These are phyloP conservation scores for Alnus rubra DNA, from an alignment of 306 rosid species.

Conservation along the genomic window DNA sequence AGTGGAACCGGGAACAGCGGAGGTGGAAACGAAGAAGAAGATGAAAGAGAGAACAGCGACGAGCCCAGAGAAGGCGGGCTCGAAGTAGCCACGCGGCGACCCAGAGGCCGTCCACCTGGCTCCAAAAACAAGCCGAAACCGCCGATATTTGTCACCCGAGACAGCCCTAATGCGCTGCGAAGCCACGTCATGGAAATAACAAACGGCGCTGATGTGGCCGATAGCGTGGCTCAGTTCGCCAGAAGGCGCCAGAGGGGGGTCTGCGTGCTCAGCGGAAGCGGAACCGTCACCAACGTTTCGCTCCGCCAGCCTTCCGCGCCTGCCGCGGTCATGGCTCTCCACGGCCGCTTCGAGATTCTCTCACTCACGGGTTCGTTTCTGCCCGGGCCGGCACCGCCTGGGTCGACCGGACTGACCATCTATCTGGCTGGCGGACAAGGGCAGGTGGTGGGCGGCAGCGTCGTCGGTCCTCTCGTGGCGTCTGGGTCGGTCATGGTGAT, in stretches of 20 bases:
- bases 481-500: conserved; percentile 77
- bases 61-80: conserved; percentile 76
- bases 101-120: conserved; percentile 71
- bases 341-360: conserved; percentile 76
- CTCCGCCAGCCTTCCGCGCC: conserved; percentile 69
- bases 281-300: conserved; percentile 67
- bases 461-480: conserved; percentile 72
- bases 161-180: conserved; percentile 81
- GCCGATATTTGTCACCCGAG: conserved; percentile 73
- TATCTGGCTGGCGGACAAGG: conserved; percentile 81
- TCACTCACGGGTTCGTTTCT: conserved; percentile 67
- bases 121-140: conserved; percentile 83
- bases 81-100: conserved; percentile 55
- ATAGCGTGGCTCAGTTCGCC: conserved; percentile 65
- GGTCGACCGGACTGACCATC: conserved; percentile 69
- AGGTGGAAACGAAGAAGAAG: conserved; percentile 43
- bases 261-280: conserved; percentile 65
- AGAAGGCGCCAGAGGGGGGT: conserved; percentile 72
- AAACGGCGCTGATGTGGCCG: conserved; percentile 62
- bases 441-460: conserved; percentile 74
- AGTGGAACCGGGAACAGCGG: conserved; percentile 3
- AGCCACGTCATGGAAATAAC: conserved; percentile 93
- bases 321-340: conserved; percentile 60
- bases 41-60: conserved; percentile 62
- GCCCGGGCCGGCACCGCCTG: conserved; percentile 67